phyloP scores from a whole-genome alignment of 2,329 filamentous ascomycete species.

The Aspergillus vadensis region DNA sequence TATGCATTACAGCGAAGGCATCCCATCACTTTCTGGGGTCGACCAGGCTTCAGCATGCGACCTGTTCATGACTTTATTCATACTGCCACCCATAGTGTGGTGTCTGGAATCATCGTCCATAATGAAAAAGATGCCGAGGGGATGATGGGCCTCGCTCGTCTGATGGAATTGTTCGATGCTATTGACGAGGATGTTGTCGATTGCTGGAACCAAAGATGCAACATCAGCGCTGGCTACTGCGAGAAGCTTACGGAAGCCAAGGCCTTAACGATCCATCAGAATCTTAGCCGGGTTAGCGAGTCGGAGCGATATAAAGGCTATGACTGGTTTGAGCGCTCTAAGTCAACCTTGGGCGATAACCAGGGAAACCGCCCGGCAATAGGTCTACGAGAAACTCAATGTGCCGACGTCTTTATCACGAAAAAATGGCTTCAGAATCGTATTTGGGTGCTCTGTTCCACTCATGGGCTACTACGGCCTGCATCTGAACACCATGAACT shows the following conservation, averaged over 20 bases:
- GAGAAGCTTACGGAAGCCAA: slow-evolving; percentile 69
- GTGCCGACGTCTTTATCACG: slow-evolving; percentile 46
- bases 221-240: slow-evolving; percentile 65
- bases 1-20: slow-evolving; percentile 48
- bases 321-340: slow-evolving; percentile 41
- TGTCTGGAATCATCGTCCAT: slow-evolving; percentile 46
- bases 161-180: slow-evolving; percentile 49
- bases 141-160: slow-evolving; percentile 46
- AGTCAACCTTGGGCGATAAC: slow-evolving; percentile 23
- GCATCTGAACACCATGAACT: slow-evolving; percentile 41
- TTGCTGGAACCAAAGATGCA: slow-evolving; percentile 52
- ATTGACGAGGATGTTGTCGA: slow-evolving; percentile 48
- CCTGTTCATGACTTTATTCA: slow-evolving; percentile 46
- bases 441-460: slow-evolving; percentile 45
- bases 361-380: slow-evolving; percentile 28
- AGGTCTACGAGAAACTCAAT: slow-evolving; percentile 42
- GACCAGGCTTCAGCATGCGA: slow-evolving; percentile 42
- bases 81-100: slow-evolving; percentile 36
- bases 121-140: slow-evolving; percentile 47
- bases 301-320: slow-evolving; percentile 40
- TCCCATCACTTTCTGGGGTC: slow-evolving; percentile 46
- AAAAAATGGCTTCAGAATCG: slow-evolving; percentile 49
- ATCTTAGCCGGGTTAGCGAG: slow-evolving; percentile 34
- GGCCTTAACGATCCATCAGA: slow-evolving; percentile 42
- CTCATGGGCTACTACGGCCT: slow-evolving; percentile 41